Base-by-base conservation (phyloP, 1,284 basidiomycete species). In the Ganoderma leucocontextum region DNA sequence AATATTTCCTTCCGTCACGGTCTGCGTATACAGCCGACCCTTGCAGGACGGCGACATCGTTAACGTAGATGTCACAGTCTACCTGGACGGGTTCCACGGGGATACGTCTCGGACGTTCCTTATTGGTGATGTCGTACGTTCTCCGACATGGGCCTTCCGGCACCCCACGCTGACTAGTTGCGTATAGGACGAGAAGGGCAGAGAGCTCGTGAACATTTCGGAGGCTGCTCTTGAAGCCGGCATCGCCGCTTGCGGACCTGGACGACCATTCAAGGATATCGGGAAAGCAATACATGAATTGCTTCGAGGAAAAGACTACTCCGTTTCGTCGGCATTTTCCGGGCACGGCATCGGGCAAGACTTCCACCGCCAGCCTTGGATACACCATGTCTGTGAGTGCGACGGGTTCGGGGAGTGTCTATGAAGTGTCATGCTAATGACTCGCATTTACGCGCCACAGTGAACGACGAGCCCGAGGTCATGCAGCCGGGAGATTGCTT, bases 401-500 rank as follows among this genome's bases (percentile, higher is more conserved):
- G n/a, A 12, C 38, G 35, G 8, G 55, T 33, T 53, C 29, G 29
- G n/a, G 13, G 13, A 17, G 19, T 33, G 36, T 2, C 2, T 5
- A 10, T 8, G 17, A 36, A 25, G n/a, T 4, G n/a, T 5, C 13
- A 9, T 47, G n/a, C 44, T 47, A 8, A 47, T 15, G 1, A 9
- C 60, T 3, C 15, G 41, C n/a, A 55, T 25, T 9, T 41, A 65
- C 36, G 69, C 52, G 62, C 47, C 29, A 6, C 69, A 95, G 93
- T 85, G 58, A 96, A 96, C 73, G 88, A 91, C 29, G 93, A 95
- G 68, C 89, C 90, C 1, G 94, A 90, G 0, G 76, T 85, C 17
- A 96, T 97, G 95, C 77, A 80, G 60, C 91, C 91, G 0, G 95
- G 95, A 0, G 89, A 96, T 78, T 95, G 93, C 76, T 96, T 96